Evolutionary conservation across 1,284 basidiomycete genomes (phyloP).

Genomic region (Vanrija humicola): DNA sequence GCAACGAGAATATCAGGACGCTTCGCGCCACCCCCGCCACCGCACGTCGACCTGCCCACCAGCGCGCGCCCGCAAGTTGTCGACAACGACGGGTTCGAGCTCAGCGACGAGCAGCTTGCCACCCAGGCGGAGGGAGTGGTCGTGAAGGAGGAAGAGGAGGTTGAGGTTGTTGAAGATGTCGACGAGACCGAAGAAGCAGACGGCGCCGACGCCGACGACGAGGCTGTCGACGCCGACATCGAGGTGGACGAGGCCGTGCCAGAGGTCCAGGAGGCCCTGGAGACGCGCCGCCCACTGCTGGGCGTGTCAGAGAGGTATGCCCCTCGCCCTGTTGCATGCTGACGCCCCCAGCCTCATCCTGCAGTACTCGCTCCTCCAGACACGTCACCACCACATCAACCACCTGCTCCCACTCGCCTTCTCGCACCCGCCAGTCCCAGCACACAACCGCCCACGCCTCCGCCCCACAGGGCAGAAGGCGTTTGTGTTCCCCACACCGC

Average conservation of each 20-base stretch:
- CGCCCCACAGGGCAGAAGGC: slow-evolving; percentile 28
- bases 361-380: slow-evolving; percentile 37
- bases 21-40: slow-evolving; percentile 12
- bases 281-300: slow-evolving; percentile 23
- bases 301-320: slow-evolving; percentile 35
- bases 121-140: slow-evolving; percentile 2
- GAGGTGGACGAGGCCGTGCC: slow-evolving; percentile 14
- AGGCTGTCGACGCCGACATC: slow-evolving; percentile 5
- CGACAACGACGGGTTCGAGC: slow-evolving; percentile 31
- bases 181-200: slow-evolving; percentile 8
- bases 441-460: slow-evolving; percentile 34
- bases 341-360: slow-evolving; percentile 29
- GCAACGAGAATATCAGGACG: slow-evolving; percentile 11
- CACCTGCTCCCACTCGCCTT: slow-evolving; percentile 43
- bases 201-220: slow-evolving; percentile 3
- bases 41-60: slow-evolving; percentile 29
- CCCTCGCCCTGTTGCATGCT: not conserved
- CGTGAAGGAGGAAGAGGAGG: slow-evolving; percentile 3
- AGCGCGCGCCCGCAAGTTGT: slow-evolving; percentile 31
- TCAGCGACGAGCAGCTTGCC: slow-evolving; percentile 39
- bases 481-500: slow-evolving; percentile 39
- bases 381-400: slow-evolving; percentile 35
- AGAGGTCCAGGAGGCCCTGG: slow-evolving; percentile 6
- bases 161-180: not conserved
- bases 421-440: slow-evolving; percentile 40